Percentiles rank a stretch among this genome's conserved stretches.
phyloP scores from a whole-genome alignment of 768 basidiomycete genomes.

The Lentinula detonsa region DNA sequence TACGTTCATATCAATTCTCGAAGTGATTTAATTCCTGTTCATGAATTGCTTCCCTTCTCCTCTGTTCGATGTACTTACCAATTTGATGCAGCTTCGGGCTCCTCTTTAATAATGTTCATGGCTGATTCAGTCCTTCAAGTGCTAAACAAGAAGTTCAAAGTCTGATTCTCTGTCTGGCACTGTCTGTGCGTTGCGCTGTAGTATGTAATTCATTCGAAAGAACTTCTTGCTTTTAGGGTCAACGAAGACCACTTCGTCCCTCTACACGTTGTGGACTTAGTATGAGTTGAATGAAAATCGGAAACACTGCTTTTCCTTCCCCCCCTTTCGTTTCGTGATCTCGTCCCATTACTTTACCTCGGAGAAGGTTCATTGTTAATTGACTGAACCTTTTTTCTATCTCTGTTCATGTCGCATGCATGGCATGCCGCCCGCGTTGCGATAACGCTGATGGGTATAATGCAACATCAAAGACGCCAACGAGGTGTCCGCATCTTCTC shows the following conservation, averaged over 20 bases:
- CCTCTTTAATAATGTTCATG: too few relatives aligned
- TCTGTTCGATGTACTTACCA: background rate
- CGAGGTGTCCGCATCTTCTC: too few relatives aligned
- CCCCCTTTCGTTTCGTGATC: background rate
- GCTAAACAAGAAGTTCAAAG: too few relatives aligned
- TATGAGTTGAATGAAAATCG: background rate
- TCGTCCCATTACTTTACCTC: constrained; percentile 40
- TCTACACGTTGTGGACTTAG: background rate
- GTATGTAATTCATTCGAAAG: constrained; percentile 64
- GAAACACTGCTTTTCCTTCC: background rate
- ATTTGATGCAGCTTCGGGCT: too few relatives aligned
- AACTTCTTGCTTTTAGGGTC: background rate
- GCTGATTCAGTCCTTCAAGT: too few relatives aligned
- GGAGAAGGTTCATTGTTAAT: too few relatives aligned
- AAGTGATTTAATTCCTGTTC: constrained; percentile 1
- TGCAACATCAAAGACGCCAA: too few relatives aligned
- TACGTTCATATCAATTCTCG: constrained; percentile 29
- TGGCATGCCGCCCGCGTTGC: too few relatives aligned
- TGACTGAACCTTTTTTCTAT: too few relatives aligned
- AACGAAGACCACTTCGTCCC: background rate
- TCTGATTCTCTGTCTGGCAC: too few relatives aligned
- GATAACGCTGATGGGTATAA: too few relatives aligned
- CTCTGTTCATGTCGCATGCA: too few relatives aligned
- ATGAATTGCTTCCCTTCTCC: constrained; percentile 6
- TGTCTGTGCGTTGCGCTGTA: constrained; percentile 52